Conservation (phyloP, 1,284 basidiomycete species). For the Ceratobasidium papillatum region DNA sequence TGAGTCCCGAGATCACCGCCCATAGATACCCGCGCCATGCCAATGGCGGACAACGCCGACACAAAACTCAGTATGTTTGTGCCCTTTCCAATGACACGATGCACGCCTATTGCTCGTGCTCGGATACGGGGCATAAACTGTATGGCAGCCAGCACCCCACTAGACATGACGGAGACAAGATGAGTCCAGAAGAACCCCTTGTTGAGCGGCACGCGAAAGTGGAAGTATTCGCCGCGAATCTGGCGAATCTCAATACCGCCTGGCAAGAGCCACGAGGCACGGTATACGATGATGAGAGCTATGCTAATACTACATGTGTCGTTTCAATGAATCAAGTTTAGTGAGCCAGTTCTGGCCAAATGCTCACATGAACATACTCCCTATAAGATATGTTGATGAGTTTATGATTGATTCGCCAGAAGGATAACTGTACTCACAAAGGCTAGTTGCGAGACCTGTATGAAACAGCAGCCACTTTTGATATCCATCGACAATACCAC, state of each 20-base stretch:
- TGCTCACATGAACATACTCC: background rate
- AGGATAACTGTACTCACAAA: background rate
- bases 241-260: background rate
- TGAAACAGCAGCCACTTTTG: background rate
- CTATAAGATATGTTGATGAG: background rate
- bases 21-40: slow-evolving; percentile 1
- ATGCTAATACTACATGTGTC: background rate
- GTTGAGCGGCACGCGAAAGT: background rate
- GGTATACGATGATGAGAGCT: background rate
- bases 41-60: background rate
- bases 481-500: no score
- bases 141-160: background rate
- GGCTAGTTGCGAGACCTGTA: background rate
- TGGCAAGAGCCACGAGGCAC: background rate
- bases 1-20: slow-evolving; percentile 22
- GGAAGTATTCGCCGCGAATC: background rate
- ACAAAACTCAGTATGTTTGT: background rate
- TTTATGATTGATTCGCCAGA: background rate
- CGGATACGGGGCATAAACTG: slow-evolving; percentile 13
- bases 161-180: background rate
- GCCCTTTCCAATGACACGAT: background rate
- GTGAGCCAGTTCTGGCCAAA: no score
- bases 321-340: background rate
- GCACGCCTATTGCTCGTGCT: background rate
- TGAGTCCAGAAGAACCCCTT: background rate